Conservation (phyloP, 257 asterid genomes). For the Capsicum baccatum region DNA sequence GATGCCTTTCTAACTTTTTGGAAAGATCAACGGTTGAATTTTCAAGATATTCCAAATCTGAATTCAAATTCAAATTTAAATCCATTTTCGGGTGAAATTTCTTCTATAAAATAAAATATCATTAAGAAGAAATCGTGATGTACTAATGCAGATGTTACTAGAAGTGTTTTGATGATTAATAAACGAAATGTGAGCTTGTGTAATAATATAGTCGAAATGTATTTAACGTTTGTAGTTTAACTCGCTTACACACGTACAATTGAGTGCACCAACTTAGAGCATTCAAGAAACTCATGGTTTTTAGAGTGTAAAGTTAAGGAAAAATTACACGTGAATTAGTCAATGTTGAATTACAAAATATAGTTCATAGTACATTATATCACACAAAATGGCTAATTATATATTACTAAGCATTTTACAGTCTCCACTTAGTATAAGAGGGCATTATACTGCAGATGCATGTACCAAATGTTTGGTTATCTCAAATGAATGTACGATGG, state of each 20-base stretch:
- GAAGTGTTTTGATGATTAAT: too few relatives aligned
- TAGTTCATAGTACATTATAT: too few relatives aligned
- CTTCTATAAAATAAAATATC: background rate
- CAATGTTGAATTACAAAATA: too few relatives aligned
- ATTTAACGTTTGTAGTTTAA: background rate
- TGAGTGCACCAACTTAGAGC: background rate
- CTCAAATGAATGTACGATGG: background rate
- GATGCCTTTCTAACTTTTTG: background rate
- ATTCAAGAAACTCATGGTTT: background rate
- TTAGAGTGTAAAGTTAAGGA: background rate
- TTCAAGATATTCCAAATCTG: background rate
- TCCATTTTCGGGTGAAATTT: background rate
- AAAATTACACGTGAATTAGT: too few relatives aligned
- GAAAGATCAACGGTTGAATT: constrained; percentile 21
- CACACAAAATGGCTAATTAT: too few relatives aligned
- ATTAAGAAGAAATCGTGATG: background rate
- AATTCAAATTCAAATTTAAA: background rate
- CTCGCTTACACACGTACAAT: background rate
- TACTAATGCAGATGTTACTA: background rate
- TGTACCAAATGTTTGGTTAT: background rate
- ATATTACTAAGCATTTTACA: too few relatives aligned
- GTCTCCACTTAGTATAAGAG: too few relatives aligned
- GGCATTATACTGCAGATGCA: too few relatives aligned
- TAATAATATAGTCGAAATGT: background rate
- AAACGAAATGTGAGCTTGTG: background rate